A percentile compares a stretch with the other conserved stretches of the same genome.
phyloP scores from a whole-genome alignment of 2,329 filamentous ascomycete species.

The Colletotrichum musicola region DNA sequence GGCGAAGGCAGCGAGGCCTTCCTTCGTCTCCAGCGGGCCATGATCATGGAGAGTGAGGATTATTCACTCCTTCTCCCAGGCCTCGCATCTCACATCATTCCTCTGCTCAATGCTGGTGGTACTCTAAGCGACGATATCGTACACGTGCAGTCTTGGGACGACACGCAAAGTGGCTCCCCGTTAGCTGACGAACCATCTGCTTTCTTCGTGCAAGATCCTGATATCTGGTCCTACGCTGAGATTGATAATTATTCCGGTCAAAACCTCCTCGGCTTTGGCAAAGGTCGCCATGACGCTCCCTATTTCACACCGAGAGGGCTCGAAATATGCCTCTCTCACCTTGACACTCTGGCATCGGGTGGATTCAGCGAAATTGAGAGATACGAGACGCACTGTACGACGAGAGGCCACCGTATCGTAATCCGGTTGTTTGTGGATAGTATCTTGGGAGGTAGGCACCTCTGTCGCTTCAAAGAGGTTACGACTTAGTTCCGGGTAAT shows the following conservation, averaged over 20 bases:
- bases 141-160: no score
- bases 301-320: conserved; percentile 4
- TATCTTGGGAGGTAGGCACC: neutral
- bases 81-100: neutral
- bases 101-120: neutral
- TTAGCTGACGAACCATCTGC: neutral
- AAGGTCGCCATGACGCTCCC: neutral
- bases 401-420: neutral
- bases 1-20: conserved; percentile 45
- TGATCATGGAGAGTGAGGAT: conserved; percentile 13
- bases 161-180: neutral
- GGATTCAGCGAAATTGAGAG: neutral
- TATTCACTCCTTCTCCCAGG: conserved; percentile 5
- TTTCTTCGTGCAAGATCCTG: conserved; percentile 13
- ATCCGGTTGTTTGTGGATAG: neutral
- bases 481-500: neutral
- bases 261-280: conserved; percentile 1
- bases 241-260: neutral
- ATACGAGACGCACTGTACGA: conserved; percentile 8
- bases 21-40: conserved; percentile 38
- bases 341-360: neutral
- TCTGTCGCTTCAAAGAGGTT: neutral
- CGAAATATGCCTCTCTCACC: neutral
- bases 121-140: neutral
- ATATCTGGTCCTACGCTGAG: conserved; percentile 3